Percentiles rank a stretch among this genome's conserved stretches.
Conservation (phyloP, 169 alveolate genomes). For the Plasmodium blacklocki region DNA sequence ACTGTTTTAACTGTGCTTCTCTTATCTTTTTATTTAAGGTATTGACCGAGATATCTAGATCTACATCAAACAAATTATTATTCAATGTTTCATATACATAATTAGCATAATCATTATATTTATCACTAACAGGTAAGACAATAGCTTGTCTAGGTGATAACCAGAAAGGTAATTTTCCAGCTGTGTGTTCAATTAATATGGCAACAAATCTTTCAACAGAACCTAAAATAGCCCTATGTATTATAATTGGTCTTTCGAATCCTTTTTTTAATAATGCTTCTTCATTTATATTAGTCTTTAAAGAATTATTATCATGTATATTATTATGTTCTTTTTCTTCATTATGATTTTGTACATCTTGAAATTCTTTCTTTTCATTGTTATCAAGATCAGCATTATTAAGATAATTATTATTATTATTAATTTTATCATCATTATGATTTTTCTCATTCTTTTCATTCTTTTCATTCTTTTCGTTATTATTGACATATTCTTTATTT, state of each 20-base stretch:
- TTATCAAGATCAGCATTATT: neutral
- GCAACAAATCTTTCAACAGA: slow-evolving; percentile 97
- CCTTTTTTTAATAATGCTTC: slow-evolving; percentile 85
- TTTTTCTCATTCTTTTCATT: neutral
- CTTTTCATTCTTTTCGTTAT: slow-evolving; percentile 30
- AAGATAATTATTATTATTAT: neutral
- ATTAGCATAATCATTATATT: slow-evolving; percentile 92
- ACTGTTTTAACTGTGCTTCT: slow-evolving; percentile 95
- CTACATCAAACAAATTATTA: slow-evolving; percentile 88
- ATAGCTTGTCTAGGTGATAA: slow-evolving; percentile 97
- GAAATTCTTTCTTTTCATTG: neutral
- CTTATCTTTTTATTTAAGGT: slow-evolving; percentile 97
- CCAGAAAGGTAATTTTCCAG: slow-evolving; percentile 99
- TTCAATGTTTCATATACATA: slow-evolving; percentile 84
- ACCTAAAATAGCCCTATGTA: slow-evolving; percentile 99
- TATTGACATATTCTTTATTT: slow-evolving; percentile 88
- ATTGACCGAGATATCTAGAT: slow-evolving; percentile 91
- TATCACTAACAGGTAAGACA: slow-evolving; percentile 95
- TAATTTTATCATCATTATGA: neutral
- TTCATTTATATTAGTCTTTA: neutral
- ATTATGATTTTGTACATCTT: neutral
- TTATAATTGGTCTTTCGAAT: slow-evolving; percentile 97
- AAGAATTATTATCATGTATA: neutral
- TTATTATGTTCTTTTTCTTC: slow-evolving; percentile 2
- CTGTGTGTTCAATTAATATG: slow-evolving; percentile 96